phyloP scores from a whole-genome alignment of 345 rosid species.

The Gossypium longicalyx region DNA sequence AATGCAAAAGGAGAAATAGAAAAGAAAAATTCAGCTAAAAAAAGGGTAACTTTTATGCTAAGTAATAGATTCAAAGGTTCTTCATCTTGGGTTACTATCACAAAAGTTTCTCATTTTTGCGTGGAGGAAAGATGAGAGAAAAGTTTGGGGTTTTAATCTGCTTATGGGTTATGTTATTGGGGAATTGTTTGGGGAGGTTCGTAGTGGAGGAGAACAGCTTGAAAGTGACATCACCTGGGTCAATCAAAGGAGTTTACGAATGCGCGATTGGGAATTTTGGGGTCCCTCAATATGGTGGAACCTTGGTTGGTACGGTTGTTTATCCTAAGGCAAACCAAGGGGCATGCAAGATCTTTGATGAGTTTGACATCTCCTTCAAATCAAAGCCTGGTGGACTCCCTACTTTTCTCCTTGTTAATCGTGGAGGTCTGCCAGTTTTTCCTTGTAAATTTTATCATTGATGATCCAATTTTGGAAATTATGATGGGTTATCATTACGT shows the following conservation, averaged over 20 bases:
- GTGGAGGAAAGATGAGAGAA: conserved; percentile 38
- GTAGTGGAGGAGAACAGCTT: conserved; percentile 78
- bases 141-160: conserved; percentile 40
- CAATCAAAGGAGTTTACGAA: conserved; percentile 48
- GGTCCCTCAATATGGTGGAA: conserved; percentile 68
- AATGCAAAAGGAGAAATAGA: background rate
- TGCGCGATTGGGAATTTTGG: conserved; percentile 75
- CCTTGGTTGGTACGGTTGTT: conserved; percentile 47
- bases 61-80: background rate
- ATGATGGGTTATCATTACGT: background rate
- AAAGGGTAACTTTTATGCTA: background rate
- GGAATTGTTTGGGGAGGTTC: conserved; percentile 52
- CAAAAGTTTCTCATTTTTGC: background rate
- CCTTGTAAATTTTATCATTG: background rate
- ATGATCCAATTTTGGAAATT: background rate
- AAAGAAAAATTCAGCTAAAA: background rate
- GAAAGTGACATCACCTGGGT: conserved; percentile 49
- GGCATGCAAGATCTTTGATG: conserved; percentile 45
- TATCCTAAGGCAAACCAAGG: conserved; percentile 48
- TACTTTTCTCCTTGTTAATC: conserved; percentile 55
- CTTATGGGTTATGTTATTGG: conserved; percentile 42
- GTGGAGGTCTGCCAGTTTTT: conserved; percentile 48
- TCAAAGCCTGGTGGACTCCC: conserved; percentile 47
- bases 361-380: conserved; percentile 39
- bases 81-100: background rate